phyloP scores from a whole-genome alignment of 208 protist species.

The Leishmania lainsoni region DNA sequence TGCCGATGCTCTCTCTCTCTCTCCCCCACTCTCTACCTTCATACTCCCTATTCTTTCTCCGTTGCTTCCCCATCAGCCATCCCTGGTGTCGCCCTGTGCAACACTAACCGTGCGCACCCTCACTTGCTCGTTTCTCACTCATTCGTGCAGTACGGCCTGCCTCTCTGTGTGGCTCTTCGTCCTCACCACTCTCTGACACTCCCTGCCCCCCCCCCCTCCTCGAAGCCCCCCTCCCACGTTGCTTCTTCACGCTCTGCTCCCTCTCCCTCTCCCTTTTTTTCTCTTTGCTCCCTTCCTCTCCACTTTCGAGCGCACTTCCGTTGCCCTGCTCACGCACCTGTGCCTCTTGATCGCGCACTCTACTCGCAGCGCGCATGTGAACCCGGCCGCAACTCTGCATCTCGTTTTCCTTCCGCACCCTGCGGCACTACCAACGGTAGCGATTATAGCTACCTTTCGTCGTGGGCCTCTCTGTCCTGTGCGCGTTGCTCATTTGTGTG shows the following conservation, averaged over 20 bases:
- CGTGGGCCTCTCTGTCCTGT: neutral
- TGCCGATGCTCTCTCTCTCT: neutral
- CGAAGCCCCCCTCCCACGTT: neutral
- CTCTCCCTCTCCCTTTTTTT: neutral
- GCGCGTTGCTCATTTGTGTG: neutral
- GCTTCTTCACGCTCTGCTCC: neutral
- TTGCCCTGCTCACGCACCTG: neutral
- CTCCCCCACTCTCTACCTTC: neutral
- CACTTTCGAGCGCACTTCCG: neutral
- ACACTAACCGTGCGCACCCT: neutral
- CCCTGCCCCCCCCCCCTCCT: neutral
- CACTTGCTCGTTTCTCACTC: neutral
- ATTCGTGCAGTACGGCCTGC: neutral
- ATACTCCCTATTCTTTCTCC: neutral
- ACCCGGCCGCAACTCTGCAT: neutral
- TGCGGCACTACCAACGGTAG: neutral
- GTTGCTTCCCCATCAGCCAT: neutral
- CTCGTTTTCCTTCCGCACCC: neutral
- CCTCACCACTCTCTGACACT: neutral
- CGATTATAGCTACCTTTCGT: no score
- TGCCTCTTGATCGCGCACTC: neutral
- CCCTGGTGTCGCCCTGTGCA: neutral
- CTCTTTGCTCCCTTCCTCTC: neutral
- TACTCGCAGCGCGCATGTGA: neutral
- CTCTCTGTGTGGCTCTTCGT: neutral